phyloP scores from a whole-genome alignment of 2,329 filamentous ascomycete species.

The Coniochaeta sp. region DNA sequence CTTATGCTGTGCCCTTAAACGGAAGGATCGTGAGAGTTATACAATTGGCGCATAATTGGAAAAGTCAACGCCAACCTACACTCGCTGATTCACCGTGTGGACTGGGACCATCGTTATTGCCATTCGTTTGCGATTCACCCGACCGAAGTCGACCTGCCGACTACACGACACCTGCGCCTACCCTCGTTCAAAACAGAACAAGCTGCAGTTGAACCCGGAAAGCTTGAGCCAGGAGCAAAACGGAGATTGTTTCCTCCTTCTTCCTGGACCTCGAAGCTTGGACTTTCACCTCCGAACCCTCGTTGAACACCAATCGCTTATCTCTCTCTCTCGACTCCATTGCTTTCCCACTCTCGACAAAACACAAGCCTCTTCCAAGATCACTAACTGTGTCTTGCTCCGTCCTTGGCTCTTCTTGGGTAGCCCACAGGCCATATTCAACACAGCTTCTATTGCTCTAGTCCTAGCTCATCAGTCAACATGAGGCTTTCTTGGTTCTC shows the following conservation, averaged over 20 bases:
- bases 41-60: not conserved
- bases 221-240: too few species aligned
- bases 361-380: not conserved
- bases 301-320: not conserved
- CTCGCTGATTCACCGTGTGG: not conserved
- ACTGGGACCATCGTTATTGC: not conserved
- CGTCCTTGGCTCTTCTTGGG: not conserved
- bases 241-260: not conserved
- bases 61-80: not conserved
- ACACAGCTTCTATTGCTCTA: not conserved
- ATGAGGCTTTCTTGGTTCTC: slow-evolving; percentile 33
- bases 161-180: not conserved
- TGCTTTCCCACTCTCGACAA: not conserved
- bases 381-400: not conserved
- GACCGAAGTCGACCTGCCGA: not conserved
- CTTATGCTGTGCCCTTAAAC: not conserved
- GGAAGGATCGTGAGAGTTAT: not conserved
- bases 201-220: not conserved
- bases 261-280: not conserved
- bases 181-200: not conserved
- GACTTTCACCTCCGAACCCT: not conserved
- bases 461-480: not conserved
- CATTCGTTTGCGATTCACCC: not conserved
- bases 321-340: too few species aligned
- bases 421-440: not conserved